These are phyloP conservation scores for Rhododendron molle DNA, from an alignment of 148 eudicot species.

Conservation along the genomic window DNA sequence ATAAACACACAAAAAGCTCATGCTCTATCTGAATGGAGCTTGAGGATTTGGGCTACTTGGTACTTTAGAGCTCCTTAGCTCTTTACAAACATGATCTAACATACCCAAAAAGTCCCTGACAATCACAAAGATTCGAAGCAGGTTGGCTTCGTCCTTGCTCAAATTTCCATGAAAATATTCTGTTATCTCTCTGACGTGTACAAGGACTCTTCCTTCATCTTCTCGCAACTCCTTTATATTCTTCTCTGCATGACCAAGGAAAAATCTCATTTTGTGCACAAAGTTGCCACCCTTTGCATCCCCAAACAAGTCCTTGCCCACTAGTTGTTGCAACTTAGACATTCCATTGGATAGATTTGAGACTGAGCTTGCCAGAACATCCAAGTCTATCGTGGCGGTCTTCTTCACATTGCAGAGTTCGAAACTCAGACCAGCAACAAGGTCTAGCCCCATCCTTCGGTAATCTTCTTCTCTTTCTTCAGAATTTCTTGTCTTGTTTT, in stretches of 20 bases:
- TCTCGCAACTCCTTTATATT: slow-evolving; percentile 59
- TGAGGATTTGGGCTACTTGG: slow-evolving; percentile 59
- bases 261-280: slow-evolving; percentile 51
- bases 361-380: slow-evolving; percentile 81
- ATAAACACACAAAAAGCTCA: slow-evolving; percentile 22
- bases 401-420: slow-evolving; percentile 95
- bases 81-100: slow-evolving; percentile 93
- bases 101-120: slow-evolving; percentile 85
- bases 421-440: slow-evolving; percentile 73
- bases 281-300: slow-evolving; percentile 40
- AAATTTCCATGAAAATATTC: slow-evolving; percentile 91
- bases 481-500: slow-evolving; percentile 28
- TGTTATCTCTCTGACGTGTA: slow-evolving; percentile 61
- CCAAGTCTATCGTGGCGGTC: slow-evolving; percentile 85
- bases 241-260: slow-evolving; percentile 53
- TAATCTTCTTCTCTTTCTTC: slow-evolving; percentile 77
- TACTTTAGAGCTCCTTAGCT: slow-evolving; percentile 56
- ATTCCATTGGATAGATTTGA: slow-evolving; percentile 73
- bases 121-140: slow-evolving; percentile 74
- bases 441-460: slow-evolving; percentile 92
- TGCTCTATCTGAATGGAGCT: slow-evolving; percentile 60
- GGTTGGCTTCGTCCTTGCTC: slow-evolving; percentile 77
- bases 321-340: slow-evolving; percentile 45
- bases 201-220: slow-evolving; percentile 63
- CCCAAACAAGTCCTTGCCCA: slow-evolving; percentile 30